These are phyloP conservation scores for Metschnikowia hibisci DNA, from an alignment of 805 yeast species.

Conservation along the genomic window DNA sequence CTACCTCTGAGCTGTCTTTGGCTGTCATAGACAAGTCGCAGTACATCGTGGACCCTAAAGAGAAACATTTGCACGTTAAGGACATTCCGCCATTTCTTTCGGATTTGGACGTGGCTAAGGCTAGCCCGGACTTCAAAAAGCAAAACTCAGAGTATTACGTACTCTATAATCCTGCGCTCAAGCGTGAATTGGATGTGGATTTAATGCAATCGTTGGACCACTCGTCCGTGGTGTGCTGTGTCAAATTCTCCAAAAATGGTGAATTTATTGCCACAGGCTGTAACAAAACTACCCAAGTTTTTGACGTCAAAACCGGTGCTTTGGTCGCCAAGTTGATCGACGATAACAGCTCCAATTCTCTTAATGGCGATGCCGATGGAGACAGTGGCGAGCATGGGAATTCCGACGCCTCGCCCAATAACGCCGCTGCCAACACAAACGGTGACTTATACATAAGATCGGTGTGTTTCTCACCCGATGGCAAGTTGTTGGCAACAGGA, in stretches of 20 bases:
- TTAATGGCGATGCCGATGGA: constrained; percentile 13
- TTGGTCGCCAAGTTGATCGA: constrained; percentile 82
- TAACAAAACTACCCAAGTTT: constrained; percentile 92
- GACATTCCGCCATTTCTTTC: constrained; percentile 77
- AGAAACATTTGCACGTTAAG: constrained; percentile 56
- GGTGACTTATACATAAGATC: constrained; percentile 92
- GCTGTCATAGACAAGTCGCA: constrained; percentile 38
- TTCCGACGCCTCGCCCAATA: constrained; percentile 23
- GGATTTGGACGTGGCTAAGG: constrained; percentile 75
- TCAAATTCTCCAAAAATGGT: constrained; percentile 87
- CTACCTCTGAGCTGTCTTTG: constrained; percentile 22
- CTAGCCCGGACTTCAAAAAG: constrained; percentile 74
- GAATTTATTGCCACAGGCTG: constrained; percentile 94
- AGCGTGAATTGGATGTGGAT: constrained; percentile 69
- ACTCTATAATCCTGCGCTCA: constrained; percentile 81
- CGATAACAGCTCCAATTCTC: constrained; percentile 43
- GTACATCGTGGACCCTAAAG: constrained; percentile 40
- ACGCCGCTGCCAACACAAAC: constrained; percentile 54
- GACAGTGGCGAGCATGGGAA: constrained; percentile 36
- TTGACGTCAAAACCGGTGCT: constrained; percentile 87
- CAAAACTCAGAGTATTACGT: constrained; percentile 82
- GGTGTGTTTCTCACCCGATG: constrained; percentile 95
- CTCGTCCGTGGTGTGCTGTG: constrained; percentile 94
- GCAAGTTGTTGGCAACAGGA: constrained; percentile 88
- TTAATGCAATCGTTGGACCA: constrained; percentile 88